A percentile compares a stretch with the other conserved stretches of the same genome.
Evolutionary conservation across 441 rosid genomes (phyloP).

Genomic region (Erodium trifolium): DNA sequence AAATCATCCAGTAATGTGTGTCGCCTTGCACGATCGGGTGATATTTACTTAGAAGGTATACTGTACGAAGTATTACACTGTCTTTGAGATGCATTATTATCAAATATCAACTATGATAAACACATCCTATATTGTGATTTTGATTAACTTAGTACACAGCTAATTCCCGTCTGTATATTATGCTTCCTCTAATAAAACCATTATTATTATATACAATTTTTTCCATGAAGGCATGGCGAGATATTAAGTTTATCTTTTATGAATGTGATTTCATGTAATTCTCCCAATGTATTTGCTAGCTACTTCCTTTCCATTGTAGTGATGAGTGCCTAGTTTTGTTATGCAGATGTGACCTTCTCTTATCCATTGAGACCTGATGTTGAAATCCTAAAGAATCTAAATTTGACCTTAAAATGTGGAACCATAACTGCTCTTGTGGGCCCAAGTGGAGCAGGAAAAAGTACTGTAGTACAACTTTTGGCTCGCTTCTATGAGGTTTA

Average conservation of each 20-base stretch:
- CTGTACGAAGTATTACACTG: conserved; percentile 10
- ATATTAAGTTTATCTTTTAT: not conserved
- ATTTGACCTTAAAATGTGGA: conserved; percentile 62
- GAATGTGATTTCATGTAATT: not conserved
- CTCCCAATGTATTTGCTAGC: not conserved
- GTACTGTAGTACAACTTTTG: conserved; percentile 85
- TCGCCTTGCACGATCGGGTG: conserved; percentile 66
- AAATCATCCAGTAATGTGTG: conserved; percentile 48
- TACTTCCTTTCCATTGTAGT: not conserved
- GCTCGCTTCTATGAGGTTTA: conserved; percentile 87
- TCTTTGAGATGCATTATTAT: conserved; percentile 14
- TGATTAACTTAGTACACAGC: not conserved
- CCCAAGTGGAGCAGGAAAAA: conserved; percentile 93
- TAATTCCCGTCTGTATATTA: no score
- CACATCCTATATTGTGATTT: conserved; percentile 4
- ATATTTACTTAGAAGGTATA: conserved; percentile 73
- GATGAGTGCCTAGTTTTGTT: conserved; percentile 17
- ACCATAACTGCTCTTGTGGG: conserved; percentile 91
- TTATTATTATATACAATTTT: no score
- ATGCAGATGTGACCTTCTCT: conserved; percentile 73
- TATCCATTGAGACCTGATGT: conserved; percentile 82
- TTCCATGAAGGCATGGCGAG: not conserved
- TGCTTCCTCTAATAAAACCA: no score
- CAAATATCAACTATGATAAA: not conserved
- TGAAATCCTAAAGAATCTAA: conserved; percentile 61